Percentiles rank a stretch among this genome's conserved stretches.
phyloP scores from a whole-genome alignment of 352 stramenopile species.

The Salisapilia sapeloensis region DNA sequence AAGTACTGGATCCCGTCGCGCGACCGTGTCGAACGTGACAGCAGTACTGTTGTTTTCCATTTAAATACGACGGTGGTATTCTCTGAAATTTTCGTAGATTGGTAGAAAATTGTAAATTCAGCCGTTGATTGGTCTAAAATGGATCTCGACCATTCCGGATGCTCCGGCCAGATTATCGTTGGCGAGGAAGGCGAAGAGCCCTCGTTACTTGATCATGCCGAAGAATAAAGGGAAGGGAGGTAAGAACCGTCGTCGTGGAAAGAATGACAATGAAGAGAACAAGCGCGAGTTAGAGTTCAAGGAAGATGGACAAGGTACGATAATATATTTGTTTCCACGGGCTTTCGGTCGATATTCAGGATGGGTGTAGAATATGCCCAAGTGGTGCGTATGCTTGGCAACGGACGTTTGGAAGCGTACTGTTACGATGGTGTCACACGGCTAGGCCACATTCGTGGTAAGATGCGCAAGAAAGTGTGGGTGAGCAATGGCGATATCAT shows the following conservation, averaged over 20 bases:
- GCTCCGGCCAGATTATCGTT: too few species aligned
- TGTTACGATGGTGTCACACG: conserved; percentile 98
- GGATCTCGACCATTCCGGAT: too few species aligned
- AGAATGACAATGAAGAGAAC: conserved; percentile 97
- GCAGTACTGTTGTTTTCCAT: too few species aligned
- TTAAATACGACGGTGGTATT: too few species aligned
- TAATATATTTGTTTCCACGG: conserved; percentile 1
- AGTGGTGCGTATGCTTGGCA: conserved; percentile 97
- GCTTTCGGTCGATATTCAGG: not conserved
- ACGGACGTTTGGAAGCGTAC: conserved; percentile 96
- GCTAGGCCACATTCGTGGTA: conserved; percentile 96
- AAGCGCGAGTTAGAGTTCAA: conserved; percentile 99
- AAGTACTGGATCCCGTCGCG: too few species aligned
- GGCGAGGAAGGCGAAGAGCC: too few species aligned
- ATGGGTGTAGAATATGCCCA: conserved; percentile 88
- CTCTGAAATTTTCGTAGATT: too few species aligned
- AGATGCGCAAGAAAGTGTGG: conserved; percentile 99
- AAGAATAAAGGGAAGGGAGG: conserved; percentile 94
- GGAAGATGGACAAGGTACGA: conserved; percentile 93
- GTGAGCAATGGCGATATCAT: conserved; percentile 98
- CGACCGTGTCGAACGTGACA: too few species aligned
- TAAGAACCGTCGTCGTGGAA: conserved; percentile 96
- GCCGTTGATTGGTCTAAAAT: too few species aligned
- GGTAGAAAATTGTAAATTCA: too few species aligned
- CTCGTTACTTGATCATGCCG: too few species aligned